Conservation (phyloP, 768 basidiomycete species). For the Kwoniella heveanensis region DNA sequence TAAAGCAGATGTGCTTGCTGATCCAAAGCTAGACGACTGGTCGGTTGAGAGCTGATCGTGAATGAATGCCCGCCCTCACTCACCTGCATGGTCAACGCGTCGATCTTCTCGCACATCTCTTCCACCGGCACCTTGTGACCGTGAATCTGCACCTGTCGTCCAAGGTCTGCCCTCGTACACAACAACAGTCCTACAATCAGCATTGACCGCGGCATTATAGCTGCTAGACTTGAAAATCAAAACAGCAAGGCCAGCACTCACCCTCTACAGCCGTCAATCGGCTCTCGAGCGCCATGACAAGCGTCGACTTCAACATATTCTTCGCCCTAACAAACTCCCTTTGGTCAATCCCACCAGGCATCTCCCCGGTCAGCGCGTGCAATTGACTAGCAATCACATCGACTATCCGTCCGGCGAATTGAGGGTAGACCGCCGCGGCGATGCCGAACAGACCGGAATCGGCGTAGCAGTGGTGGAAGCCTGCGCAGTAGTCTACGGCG, state of each 20-base stretch:
- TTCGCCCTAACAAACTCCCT: conserved; percentile 81
- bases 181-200: conserved; percentile 61
- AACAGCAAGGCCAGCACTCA: conserved; percentile 32
- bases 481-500: conserved; percentile 89
- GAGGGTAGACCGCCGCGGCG: conserved; percentile 77
- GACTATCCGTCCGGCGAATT: conserved; percentile 66
- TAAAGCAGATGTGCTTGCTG: background rate
- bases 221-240: background rate
- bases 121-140: conserved; percentile 79
- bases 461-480: conserved; percentile 96
- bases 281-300: conserved; percentile 95
- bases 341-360: conserved; percentile 54
- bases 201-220: no score
- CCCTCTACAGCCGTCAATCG: conserved; percentile 60
- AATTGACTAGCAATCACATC: conserved; percentile 86
- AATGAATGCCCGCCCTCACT: no score
- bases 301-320: conserved; percentile 87
- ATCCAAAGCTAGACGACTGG: background rate
- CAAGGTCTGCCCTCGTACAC: conserved; percentile 64
- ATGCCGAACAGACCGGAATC: conserved; percentile 93
- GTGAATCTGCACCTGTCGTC: conserved; percentile 87
- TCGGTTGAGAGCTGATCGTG: background rate
- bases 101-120: conserved; percentile 88
- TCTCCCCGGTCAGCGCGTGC: conserved; percentile 68
- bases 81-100: conserved; percentile 65